Percentiles rank a stretch among this genome's conserved stretches.
These are phyloP conservation scores for Leucocoprinus leucothites DNA, from an alignment of 768 basidiomycete species.

Conservation along the genomic window DNA sequence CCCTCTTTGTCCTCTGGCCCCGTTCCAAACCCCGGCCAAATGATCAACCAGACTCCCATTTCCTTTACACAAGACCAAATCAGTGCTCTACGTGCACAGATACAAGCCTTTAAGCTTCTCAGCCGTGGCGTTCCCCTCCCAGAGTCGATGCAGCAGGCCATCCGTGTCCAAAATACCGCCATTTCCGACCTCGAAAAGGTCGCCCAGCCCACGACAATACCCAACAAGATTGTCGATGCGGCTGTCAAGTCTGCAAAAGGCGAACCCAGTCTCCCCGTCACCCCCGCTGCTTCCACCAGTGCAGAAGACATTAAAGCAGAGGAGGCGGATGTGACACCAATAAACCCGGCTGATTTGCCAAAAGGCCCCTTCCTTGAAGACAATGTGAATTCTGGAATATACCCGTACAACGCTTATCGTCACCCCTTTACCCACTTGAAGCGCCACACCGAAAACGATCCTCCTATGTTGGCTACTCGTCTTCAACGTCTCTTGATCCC, in stretches of 20 bases:
- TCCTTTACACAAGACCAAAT: conserved; percentile 80
- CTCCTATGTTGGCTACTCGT: conserved; percentile 63
- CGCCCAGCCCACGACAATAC: conserved; percentile 56
- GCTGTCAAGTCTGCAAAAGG: conserved; percentile 73
- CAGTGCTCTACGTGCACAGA: conserved; percentile 73
- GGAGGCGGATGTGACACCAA: conserved; percentile 39
- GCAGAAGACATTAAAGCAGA: conserved; percentile 55
- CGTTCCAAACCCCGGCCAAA: conserved; percentile 47
- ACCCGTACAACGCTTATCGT: conserved; percentile 89
- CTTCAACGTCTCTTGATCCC: conserved; percentile 83
- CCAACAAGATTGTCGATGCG: conserved; percentile 65
- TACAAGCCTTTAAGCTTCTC: conserved; percentile 77
- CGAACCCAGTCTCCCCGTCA: conserved; percentile 28
- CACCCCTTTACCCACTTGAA: conserved; percentile 83
- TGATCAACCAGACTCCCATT: conserved; percentile 63
- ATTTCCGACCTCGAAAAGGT: conserved; percentile 64
- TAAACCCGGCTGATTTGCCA: conserved; percentile 59
- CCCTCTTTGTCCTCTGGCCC: conserved; percentile 47
- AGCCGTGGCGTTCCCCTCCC: conserved; percentile 64
- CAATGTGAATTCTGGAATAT: conserved; percentile 74
- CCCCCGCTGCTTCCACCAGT: conserved; percentile 24
- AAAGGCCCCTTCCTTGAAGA: conserved; percentile 79
- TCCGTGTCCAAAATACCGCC: conserved; percentile 60
- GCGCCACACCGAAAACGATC: conserved; percentile 57
- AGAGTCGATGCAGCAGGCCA: conserved; percentile 65